These are phyloP conservation scores for Fusarium torreyae DNA, from an alignment of 2,329 filamentous ascomycete genomes.

Conservation along the genomic window DNA sequence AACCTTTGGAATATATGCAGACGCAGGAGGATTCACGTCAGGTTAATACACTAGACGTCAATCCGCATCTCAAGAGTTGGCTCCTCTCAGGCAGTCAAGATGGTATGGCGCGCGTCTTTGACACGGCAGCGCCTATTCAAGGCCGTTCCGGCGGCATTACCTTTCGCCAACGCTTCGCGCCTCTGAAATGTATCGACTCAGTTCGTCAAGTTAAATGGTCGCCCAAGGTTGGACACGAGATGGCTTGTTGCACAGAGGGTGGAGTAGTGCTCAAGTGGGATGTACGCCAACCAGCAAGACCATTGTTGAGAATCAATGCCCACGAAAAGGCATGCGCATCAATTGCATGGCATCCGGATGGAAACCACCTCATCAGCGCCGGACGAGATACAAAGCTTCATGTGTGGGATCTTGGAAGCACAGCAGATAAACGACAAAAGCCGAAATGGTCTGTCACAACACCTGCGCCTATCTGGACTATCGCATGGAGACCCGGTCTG, in stretches of 20 bases:
- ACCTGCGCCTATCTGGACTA: slow-evolving; percentile 71
- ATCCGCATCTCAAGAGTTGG: slow-evolving; percentile 70
- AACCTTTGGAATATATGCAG: slow-evolving; percentile 69
- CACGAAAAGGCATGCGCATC: slow-evolving; percentile 73
- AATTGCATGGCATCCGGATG: slow-evolving; percentile 78
- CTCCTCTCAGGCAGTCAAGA: slow-evolving; percentile 76
- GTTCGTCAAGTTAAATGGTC: slow-evolving; percentile 77
- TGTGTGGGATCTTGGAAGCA: slow-evolving; percentile 75
- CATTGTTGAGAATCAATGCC: slow-evolving; percentile 71
- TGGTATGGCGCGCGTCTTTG: slow-evolving; percentile 73
- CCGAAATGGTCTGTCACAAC: slow-evolving; percentile 73
- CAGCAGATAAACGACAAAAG: slow-evolving; percentile 75
- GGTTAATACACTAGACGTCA: slow-evolving; percentile 75
- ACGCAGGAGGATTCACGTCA: slow-evolving; percentile 74
- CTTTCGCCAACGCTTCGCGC: slow-evolving; percentile 64
- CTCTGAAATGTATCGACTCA: slow-evolving; percentile 56
- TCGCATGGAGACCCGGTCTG: slow-evolving; percentile 75
- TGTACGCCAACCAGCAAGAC: slow-evolving; percentile 67
- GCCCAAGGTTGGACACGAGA: slow-evolving; percentile 71
- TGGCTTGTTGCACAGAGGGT: slow-evolving; percentile 75
- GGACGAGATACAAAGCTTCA: slow-evolving; percentile 74
- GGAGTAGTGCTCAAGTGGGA: slow-evolving; percentile 77
- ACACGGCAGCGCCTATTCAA: slow-evolving; percentile 66
- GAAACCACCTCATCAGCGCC: slow-evolving; percentile 75
- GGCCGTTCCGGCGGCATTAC: slow-evolving; percentile 65